phyloP scores from a whole-genome alignment of 2,329 filamentous ascomycete genomes.

The Gremmenia infestans region DNA sequence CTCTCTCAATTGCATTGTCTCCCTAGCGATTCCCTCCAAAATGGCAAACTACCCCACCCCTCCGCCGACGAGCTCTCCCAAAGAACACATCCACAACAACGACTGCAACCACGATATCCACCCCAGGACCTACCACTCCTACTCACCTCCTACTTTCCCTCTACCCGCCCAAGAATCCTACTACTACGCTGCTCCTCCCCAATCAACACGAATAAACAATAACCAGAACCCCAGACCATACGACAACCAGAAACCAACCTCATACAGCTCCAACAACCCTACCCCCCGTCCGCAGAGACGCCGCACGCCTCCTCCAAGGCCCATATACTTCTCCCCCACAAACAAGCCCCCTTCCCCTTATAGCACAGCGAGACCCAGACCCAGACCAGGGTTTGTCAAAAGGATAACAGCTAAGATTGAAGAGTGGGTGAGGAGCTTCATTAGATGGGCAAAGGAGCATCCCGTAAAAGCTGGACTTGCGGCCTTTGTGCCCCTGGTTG shows the following conservation, averaged over 20 bases:
- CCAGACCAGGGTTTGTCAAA: constrained; percentile 22
- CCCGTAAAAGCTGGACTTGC: constrained; percentile 23
- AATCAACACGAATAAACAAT: background rate
- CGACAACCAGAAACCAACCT: background rate
- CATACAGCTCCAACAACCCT: no score
- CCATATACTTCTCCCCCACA: constrained; percentile 20
- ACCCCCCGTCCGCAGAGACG: background rate
- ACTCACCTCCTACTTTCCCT: background rate
- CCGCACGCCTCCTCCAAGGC: constrained; percentile 1
- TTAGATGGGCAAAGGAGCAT: constrained; percentile 21
- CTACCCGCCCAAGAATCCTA: constrained; percentile 4
- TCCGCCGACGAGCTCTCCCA: constrained; percentile 7
- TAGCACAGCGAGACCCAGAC: constrained; percentile 21
- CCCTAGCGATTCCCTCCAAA: background rate
- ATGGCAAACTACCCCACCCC: constrained; percentile 10
- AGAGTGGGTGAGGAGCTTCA: constrained; percentile 11
- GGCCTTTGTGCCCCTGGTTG: constrained; percentile 21
- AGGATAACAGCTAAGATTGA: constrained; percentile 17
- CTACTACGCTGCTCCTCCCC: constrained; percentile 3
- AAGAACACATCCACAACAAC: constrained; percentile 5
- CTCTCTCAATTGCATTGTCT: background rate
- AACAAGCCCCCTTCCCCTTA: constrained; percentile 23
- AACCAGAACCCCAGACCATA: background rate
- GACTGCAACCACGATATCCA: constrained; percentile 3
- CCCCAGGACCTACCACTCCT: background rate